Evolutionary conservation across 768 basidiomycete genomes (phyloP).

Genomic region (Boletus tylopilopsis): DNA sequence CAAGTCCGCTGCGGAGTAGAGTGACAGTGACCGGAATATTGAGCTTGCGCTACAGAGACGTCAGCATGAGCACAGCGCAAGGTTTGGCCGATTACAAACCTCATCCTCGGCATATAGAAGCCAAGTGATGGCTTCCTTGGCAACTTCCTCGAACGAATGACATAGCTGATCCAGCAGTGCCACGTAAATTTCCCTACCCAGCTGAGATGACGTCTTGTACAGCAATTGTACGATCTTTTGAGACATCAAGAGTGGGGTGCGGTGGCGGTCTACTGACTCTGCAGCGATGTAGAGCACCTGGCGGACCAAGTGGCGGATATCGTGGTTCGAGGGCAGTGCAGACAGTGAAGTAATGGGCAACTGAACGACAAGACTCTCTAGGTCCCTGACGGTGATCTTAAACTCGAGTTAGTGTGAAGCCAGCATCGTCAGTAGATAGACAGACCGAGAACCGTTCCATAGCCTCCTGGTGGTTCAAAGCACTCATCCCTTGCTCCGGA

Average conservation of each 20-base stretch:
- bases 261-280: conserved; percentile 73
- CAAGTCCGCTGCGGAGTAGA: conserved; percentile 77
- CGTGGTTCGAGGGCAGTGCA: conserved; percentile 75
- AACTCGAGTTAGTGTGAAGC: conserved; percentile 2
- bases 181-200: conserved; percentile 93
- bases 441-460: conserved; percentile 85
- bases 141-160: conserved; percentile 84
- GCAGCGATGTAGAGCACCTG: conserved; percentile 82
- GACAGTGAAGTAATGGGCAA: conserved; percentile 69
- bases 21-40: conserved; percentile 93
- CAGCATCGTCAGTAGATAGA: conserved; percentile 3
- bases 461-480: conserved; percentile 71
- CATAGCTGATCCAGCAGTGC: conserved; percentile 87
- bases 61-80: conserved; percentile 2
- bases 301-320: conserved; percentile 79
- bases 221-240: conserved; percentile 95
- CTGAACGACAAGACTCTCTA: conserved; percentile 78
- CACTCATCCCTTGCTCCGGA: conserved; percentile 47
- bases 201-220: conserved; percentile 81
- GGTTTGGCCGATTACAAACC: conserved; percentile 41
- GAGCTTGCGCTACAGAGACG: conserved; percentile 73
- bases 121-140: conserved; percentile 96
- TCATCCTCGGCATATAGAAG: conserved; percentile 95
- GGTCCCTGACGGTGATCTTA: conserved; percentile 44
- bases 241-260: conserved; percentile 87